These are phyloP conservation scores for Aquilaria agallochum DNA, from an alignment of 441 rosid species.

Conservation along the genomic window DNA sequence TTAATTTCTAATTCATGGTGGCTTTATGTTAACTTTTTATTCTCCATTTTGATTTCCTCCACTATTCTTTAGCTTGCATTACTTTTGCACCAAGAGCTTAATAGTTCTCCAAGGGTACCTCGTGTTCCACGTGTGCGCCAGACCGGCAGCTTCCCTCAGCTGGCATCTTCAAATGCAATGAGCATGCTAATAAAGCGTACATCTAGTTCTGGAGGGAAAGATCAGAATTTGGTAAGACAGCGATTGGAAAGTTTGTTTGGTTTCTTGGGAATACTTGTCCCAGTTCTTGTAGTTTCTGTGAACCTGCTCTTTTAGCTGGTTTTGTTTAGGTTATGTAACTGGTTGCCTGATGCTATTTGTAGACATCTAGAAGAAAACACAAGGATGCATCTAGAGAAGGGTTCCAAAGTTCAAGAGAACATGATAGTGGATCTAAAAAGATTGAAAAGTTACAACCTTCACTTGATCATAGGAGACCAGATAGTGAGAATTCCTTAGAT, in stretches of 20 bases:
- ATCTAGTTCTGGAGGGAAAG: slow-evolving; percentile 75
- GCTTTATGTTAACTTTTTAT: neutral
- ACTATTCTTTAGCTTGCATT: slow-evolving; percentile 74
- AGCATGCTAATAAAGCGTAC: slow-evolving; percentile 66
- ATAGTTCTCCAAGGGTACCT: slow-evolving; percentile 97
- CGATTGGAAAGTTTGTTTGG: neutral
- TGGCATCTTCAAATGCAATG: slow-evolving; percentile 65
- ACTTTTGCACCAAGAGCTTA: slow-evolving; percentile 98
- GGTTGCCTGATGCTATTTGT: slow-evolving; percentile 16
- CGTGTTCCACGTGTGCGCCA: slow-evolving; percentile 95
- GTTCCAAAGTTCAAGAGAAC: slow-evolving; percentile 36
- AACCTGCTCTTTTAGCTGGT: slow-evolving; percentile 13
- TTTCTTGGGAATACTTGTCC: neutral
- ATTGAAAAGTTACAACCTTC: slow-evolving; percentile 45
- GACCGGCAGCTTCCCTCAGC: slow-evolving; percentile 76
- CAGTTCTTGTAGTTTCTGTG: neutral
- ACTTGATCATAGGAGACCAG: slow-evolving; percentile 59
- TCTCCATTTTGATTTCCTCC: neutral
- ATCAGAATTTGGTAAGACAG: slow-evolving; percentile 53
- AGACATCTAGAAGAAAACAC: slow-evolving; percentile 78
- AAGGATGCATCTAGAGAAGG: slow-evolving; percentile 71
- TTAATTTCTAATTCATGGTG: neutral
- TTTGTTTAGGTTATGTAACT: neutral
- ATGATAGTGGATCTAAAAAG: slow-evolving; percentile 62
- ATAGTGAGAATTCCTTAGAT: slow-evolving; percentile 37